Base-by-base conservation (phyloP, 768 basidiomycete genomes). In the Boletus fagicola region DNA sequence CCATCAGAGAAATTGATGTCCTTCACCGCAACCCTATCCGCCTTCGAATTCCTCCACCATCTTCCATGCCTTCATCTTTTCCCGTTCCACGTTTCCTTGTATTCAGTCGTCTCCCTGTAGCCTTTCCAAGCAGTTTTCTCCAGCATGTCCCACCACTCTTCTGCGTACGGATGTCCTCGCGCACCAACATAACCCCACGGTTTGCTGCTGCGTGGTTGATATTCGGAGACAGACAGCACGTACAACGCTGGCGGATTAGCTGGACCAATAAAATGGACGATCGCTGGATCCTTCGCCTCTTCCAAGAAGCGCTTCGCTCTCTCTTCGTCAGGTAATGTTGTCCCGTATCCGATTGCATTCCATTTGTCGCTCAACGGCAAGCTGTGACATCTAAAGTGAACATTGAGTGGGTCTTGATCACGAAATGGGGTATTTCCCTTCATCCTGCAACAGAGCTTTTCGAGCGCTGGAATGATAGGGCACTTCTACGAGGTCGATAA, bases 261-360 rank as follows among this genome's bases (percentile, higher is more conserved):
- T 4, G 20, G 76, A 1, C 82, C 80, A 5, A 81, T 80, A 67
- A 83, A 83, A 60, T 82, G 82, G 5, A 84, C 78, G 47, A 84
- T 75, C 3, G 57, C 57, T 0, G 79, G 75, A 39, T 78, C 65
- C 18, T 70, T 61, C 71, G 77, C 73, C 26, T 68, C 66, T 16
- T 65, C 64, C n/a, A 78, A 59, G 28, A 65, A 54, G 9, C 77
- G 51, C 7, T 28, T 42, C 3, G 15, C 11, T 71, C 62, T 48
- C 80, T 68, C 35, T 78, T 76, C 4, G 68, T 60, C 12, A 76
- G 78, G 59, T 81, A 82, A 12, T 9, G 3, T 12, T 4, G 78
- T 78, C 8, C 78, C 79, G 16, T 80, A 65, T 6, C 81, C 81
- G 50, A 80, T 78, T 4, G 80, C 81, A 58, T 83, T 83, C 80